phyloP scores from a whole-genome alignment of 1,284 basidiomycete genomes.

The Trametes polyzona region DNA sequence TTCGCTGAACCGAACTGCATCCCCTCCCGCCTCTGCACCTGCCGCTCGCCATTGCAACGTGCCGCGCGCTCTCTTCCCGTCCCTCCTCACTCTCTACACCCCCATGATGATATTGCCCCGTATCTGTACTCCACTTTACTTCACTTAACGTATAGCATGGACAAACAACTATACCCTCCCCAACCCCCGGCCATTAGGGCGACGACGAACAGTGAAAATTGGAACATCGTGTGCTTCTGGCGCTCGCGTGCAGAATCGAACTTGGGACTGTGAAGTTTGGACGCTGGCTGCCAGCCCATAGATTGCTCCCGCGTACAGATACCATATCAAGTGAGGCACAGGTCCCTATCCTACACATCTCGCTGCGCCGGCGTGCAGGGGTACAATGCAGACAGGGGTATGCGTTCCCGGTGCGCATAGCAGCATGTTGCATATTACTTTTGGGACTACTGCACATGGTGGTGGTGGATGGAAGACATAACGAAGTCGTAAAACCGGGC shows the following conservation, averaged over 20 bases:
- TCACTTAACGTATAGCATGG: constrained; percentile 34
- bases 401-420: constrained; percentile 28
- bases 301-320: background rate
- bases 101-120: constrained; percentile 22
- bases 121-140: constrained; percentile 35
- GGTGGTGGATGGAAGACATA: constrained; percentile 29
- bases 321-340: background rate
- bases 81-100: constrained; percentile 20
- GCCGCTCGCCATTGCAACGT: constrained; percentile 19
- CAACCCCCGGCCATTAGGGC: constrained; percentile 29
- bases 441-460: constrained; percentile 37
- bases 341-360: constrained; percentile 12
- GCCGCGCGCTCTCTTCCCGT: background rate
- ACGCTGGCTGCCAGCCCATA: background rate
- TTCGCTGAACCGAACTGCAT: constrained; percentile 15
- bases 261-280: background rate
- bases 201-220: constrained; percentile 22
- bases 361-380: background rate
- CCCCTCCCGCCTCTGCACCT: background rate
- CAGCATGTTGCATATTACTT: constrained; percentile 40
- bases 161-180: constrained; percentile 34
- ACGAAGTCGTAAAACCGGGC: constrained; percentile 30
- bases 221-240: constrained; percentile 6
- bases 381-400: constrained; percentile 21
- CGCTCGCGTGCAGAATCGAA: background rate